Conservation (phyloP, 2,329 filamentous ascomycete genomes). For the Beauveria bassiana region DNA sequence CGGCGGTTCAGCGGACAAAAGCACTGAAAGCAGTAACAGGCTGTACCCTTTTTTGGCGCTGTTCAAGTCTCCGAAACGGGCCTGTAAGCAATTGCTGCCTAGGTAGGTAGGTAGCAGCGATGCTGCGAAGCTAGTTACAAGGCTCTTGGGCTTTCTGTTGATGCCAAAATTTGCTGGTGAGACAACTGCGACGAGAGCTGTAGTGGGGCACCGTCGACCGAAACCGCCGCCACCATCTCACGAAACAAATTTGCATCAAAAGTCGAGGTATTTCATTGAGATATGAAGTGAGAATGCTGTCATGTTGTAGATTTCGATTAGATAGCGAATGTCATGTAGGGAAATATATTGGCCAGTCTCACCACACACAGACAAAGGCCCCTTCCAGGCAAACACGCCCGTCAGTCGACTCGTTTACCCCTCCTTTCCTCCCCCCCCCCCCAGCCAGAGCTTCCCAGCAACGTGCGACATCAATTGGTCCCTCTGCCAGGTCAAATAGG, state of each 20-base stretch:
- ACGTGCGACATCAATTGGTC: conserved; percentile 9
- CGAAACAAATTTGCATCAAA: conserved; percentile 1
- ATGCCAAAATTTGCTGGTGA: neutral
- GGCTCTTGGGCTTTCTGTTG: neutral
- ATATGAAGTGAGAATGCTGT: no score
- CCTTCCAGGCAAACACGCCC: no score
- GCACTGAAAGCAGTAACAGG: neutral
- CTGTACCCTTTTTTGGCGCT: neutral
- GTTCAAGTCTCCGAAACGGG: neutral
- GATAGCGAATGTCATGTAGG: no score
- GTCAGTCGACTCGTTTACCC: neutral
- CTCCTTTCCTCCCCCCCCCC: neutral
- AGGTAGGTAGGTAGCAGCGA: no score
- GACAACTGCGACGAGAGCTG: neutral
- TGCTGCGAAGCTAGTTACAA: no score
- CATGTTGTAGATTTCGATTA: no score
- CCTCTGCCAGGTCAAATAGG: neutral
- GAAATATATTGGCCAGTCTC: neutral
- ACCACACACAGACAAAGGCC: neutral
- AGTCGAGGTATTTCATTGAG: neutral
- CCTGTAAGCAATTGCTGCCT: neutral
- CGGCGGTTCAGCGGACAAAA: neutral
- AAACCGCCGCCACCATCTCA: conserved; percentile 7
- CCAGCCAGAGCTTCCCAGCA: neutral
- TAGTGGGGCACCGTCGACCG: neutral